Evolutionary conservation across 2,329 filamentous ascomycete species (phyloP).

Genomic region (Colletotrichum euphorbiae): DNA sequence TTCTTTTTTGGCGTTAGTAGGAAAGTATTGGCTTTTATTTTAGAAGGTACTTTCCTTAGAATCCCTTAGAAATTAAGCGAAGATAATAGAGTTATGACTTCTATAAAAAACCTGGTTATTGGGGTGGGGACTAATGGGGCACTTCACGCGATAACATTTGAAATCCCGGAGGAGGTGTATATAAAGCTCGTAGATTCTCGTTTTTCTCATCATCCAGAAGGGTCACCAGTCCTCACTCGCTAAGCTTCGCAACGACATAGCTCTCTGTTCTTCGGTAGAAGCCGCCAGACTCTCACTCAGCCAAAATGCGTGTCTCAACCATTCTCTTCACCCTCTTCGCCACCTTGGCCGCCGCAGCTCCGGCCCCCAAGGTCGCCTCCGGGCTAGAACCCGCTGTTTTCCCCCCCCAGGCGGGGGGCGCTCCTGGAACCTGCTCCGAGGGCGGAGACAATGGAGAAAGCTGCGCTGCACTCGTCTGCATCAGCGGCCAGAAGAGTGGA

Average conservation of each 20-base stretch:
- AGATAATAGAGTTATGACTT: too few species aligned
- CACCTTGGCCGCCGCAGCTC: slow-evolving; percentile 17
- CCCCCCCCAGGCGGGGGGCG: background rate
- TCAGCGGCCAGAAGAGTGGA: slow-evolving; percentile 20
- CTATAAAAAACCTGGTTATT: too few species aligned
- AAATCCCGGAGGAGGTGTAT: too few species aligned
- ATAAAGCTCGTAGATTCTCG: background rate
- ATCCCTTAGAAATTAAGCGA: too few species aligned
- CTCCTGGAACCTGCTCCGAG: slow-evolving; percentile 8
- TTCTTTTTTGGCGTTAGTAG: too few species aligned
- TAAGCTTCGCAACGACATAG: background rate
- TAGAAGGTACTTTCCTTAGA: too few species aligned
- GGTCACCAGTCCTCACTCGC: background rate
- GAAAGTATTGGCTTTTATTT: too few species aligned
- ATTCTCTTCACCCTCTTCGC: slow-evolving; percentile 27
- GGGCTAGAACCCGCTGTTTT: background rate
- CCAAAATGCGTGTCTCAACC: slow-evolving; percentile 25
- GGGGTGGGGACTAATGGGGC: too few species aligned
- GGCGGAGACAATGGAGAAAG: slow-evolving; percentile 10
- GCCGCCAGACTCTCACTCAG: background rate
- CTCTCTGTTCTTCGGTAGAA: slow-evolving; percentile 10
- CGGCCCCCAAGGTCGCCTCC: background rate
- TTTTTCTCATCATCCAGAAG: background rate
- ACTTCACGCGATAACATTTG: too few species aligned
- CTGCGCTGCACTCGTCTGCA: slow-evolving; percentile 23